These are phyloP conservation scores for Arthrobotrys megalospora DNA, from an alignment of 2,329 filamentous ascomycete genomes.

Conservation along the genomic window DNA sequence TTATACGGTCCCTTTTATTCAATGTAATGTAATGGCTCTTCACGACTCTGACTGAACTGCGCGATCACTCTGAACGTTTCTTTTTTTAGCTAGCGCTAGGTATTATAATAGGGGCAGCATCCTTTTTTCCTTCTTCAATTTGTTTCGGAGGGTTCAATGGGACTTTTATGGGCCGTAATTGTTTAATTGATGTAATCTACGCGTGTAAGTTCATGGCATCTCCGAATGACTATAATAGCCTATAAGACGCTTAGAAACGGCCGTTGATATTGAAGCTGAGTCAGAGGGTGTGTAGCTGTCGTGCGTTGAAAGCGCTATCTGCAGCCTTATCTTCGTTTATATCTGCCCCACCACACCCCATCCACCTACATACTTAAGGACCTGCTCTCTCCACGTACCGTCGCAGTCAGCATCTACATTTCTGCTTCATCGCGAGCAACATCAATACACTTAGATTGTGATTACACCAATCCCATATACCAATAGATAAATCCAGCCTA, in stretches of 20 bases:
- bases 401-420: not conserved
- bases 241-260: constrained; percentile 39
- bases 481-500: not conserved
- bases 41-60: constrained; percentile 4
- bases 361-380: not conserved
- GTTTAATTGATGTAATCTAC: not conserved
- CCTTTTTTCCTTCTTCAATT: not conserved
- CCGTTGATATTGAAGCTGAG: constrained; percentile 25
- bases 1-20: constrained; percentile 11
- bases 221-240: not conserved
- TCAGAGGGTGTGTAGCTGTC: constrained; percentile 9
- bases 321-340: constrained; percentile 43
- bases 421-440: not conserved
- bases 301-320: constrained; percentile 36
- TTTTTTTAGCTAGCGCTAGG: constrained; percentile 13
- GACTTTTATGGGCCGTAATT: not conserved
- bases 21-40: constrained; percentile 30
- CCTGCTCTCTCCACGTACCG: not conserved
- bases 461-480: not conserved
- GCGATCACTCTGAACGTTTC: not conserved
- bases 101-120: constrained; percentile 11
- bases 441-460: not conserved
- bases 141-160: not conserved
- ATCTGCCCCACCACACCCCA: constrained; percentile 39
- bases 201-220: not conserved